Evolutionary conservation across 345 rosid species (phyloP).

Genomic region (Populus pruinosa): DNA sequence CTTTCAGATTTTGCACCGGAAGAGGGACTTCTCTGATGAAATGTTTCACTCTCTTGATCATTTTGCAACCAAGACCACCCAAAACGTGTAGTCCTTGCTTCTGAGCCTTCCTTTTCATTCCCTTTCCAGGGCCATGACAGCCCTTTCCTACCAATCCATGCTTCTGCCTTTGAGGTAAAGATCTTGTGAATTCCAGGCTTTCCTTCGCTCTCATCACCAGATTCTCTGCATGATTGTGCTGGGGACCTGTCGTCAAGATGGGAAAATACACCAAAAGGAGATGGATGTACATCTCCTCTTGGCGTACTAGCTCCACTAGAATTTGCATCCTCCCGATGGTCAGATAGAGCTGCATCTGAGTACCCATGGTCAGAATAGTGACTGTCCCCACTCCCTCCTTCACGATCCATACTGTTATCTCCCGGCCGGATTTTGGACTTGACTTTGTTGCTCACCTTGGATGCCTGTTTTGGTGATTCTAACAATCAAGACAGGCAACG

Average conservation of each 20-base stretch:
- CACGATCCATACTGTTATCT: conserved; percentile 50
- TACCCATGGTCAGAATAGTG: conserved; percentile 62
- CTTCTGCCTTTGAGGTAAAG: conserved; percentile 75
- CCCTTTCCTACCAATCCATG: conserved; percentile 82
- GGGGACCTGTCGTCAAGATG: conserved; percentile 49
- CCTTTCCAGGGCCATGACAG: conserved; percentile 97
- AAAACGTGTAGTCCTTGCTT: conserved; percentile 45
- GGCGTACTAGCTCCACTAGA: conserved; percentile 95
- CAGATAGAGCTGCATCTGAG: conserved; percentile 46
- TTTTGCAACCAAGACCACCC: conserved; percentile 55
- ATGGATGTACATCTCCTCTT: conserved; percentile 57
- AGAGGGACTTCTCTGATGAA: conserved; percentile 39
- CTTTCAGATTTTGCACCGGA: conserved; percentile 46
- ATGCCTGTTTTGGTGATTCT: conserved; percentile 51
- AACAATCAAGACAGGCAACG: conserved; percentile 32
- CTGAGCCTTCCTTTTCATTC: conserved; percentile 65
- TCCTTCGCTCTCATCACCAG: conserved; percentile 71
- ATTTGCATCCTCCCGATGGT: conserved; percentile 74
- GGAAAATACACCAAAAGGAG: conserved; percentile 61
- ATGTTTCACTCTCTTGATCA: conserved; percentile 55
- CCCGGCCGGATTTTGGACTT: conserved; percentile 65
- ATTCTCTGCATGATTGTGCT: conserved; percentile 47
- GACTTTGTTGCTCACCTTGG: conserved; percentile 78
- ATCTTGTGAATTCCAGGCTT: conserved; percentile 66
- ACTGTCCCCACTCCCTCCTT: conserved; percentile 78